A percentile compares a stretch with the other conserved stretches of the same genome.
Conservation (phyloP, 1,139 yeast genomes). For the Protomyces inundatus region DNA sequence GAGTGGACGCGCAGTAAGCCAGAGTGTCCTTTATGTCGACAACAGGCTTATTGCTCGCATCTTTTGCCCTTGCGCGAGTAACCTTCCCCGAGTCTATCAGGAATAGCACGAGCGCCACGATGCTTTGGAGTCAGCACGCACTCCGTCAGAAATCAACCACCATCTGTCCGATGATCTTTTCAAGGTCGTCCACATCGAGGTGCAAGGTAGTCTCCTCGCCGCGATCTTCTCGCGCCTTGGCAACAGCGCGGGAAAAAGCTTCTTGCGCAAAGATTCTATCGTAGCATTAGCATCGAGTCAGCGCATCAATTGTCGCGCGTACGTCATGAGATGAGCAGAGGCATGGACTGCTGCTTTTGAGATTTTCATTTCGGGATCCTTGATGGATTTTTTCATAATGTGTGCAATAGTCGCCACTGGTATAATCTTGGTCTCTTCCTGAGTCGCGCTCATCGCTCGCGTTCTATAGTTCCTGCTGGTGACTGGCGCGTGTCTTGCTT, state of each 20-base stretch:
- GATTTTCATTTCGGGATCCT: background rate
- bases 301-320: background rate
- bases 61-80: slow-evolving; percentile 53
- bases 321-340: background rate
- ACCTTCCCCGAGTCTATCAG: no score
- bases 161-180: background rate
- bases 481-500: background rate
- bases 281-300: background rate
- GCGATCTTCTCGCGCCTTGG: background rate
- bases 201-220: background rate
- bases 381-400: background rate
- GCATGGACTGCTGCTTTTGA: background rate
- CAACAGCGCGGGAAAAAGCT: background rate
- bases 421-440: background rate
- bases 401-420: background rate
- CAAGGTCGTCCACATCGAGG: background rate
- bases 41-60: slow-evolving; percentile 65
- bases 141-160: background rate
- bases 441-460: background rate
- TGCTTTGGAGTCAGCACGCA: no score
- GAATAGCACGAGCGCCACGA: background rate
- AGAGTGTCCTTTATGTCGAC: slow-evolving; percentile 90
- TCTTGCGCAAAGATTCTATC: background rate
- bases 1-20: slow-evolving; percentile 85
- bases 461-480: background rate